A percentile compares a stretch with the other conserved stretches of the same genome.
These are phyloP conservation scores for Mortierella sp. DNA, from an alignment of 371 early-diverging fungal species.

Conservation along the genomic window DNA sequence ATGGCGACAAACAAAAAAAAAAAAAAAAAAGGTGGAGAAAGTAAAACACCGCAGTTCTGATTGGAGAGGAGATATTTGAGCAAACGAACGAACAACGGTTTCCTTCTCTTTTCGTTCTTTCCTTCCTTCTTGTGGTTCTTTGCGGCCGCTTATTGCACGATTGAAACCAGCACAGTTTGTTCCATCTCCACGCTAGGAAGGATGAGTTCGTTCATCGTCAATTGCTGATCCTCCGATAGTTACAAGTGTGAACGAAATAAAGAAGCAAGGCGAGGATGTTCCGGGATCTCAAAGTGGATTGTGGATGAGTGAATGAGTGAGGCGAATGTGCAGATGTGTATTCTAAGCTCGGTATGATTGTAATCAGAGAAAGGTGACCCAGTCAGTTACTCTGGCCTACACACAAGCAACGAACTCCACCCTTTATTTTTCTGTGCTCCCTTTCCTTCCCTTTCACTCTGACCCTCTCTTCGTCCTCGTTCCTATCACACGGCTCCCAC, in stretches of 20 bases:
- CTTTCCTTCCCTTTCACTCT: background rate
- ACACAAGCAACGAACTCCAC: background rate
- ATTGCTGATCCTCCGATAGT: background rate
- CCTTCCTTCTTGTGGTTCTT: background rate
- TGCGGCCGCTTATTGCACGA: background rate
- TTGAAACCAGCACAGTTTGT: background rate
- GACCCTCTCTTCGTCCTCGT: background rate
- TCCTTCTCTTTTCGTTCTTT: background rate
- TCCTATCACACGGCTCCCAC: slow-evolving; percentile 13
- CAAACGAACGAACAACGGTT: background rate
- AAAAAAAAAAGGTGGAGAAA: background rate
- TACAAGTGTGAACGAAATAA: too few relatives aligned
- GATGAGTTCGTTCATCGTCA: background rate
- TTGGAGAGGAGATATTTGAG: background rate
- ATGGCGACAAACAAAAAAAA: background rate
- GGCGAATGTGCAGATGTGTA: background rate
- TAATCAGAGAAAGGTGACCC: background rate
- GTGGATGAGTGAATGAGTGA: background rate
- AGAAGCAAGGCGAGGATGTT: too few relatives aligned
- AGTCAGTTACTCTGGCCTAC: background rate
- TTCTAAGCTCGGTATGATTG: background rate
- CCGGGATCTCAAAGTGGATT: background rate
- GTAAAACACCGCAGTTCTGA: background rate
- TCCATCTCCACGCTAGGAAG: background rate
- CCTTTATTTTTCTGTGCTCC: background rate